Conservation (phyloP, 768 basidiomycete genomes). For the Phlebiopsis gigantea region DNA sequence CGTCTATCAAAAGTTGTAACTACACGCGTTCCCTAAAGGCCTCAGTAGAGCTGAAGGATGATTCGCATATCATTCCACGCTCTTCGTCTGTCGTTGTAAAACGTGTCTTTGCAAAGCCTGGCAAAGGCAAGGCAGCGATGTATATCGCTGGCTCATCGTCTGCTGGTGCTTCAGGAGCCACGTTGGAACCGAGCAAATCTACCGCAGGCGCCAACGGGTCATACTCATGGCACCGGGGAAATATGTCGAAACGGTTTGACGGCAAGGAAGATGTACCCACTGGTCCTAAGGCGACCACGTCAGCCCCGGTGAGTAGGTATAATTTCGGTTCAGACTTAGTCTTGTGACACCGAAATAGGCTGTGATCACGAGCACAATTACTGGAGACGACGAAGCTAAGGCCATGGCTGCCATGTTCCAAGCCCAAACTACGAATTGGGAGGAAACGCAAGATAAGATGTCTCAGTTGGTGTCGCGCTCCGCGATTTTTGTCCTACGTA, state of each 20-base stretch:
- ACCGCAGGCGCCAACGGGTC: conserved; percentile 24
- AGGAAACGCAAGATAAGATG: conserved; percentile 99
- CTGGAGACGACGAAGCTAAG: conserved; percentile 80
- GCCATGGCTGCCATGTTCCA: conserved; percentile 98
- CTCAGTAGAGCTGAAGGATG: conserved; percentile 83
- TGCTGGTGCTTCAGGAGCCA: conserved; percentile 11
- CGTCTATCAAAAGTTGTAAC: conserved; percentile 10
- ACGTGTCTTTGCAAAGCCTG: conserved; percentile 73
- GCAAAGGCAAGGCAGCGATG: conserved; percentile 77
- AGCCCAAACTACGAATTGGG: conserved; percentile 92
- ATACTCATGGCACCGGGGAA: conserved; percentile 57
- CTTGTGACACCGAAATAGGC: background rate
- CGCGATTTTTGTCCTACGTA: conserved; percentile 54
- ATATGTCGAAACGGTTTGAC: conserved; percentile 88
- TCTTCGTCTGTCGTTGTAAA: conserved; percentile 94
- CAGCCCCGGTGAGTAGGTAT: conserved; percentile 3
- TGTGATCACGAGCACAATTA: conserved; percentile 29
- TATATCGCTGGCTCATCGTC: conserved; percentile 47
- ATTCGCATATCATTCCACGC: conserved; percentile 85
- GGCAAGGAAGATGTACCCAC: conserved; percentile 58
- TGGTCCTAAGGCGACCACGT: background rate
- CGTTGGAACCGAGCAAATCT: conserved; percentile 31
- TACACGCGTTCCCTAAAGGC: background rate
- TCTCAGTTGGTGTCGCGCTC: conserved; percentile 86
- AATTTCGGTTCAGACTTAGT: background rate